Percentiles rank a stretch among this genome's conserved stretches.
Conservation (phyloP, 257 asterid genomes). For the Solanum lycopersicoides region DNA sequence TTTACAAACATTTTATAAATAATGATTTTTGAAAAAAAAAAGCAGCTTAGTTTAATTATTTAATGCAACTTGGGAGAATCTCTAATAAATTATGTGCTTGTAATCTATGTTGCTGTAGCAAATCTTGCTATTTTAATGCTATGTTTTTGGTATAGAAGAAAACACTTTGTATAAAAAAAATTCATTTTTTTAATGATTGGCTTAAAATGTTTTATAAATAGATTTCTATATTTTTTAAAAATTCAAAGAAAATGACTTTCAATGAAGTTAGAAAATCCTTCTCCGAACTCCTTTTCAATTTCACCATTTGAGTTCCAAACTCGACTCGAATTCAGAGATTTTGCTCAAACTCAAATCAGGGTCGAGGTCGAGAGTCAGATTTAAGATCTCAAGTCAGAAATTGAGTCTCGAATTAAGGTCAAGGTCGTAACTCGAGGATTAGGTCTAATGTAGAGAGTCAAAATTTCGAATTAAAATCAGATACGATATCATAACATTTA, state of each 20-base stretch:
- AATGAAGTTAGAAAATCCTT: not conserved
- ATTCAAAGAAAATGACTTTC: no score
- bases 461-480: no score
- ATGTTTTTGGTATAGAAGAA: not conserved
- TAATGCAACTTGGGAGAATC: not conserved
- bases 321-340: fast-evolving
- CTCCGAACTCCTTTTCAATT: not conserved
- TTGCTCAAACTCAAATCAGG: fast-evolving
- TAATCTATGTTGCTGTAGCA: not conserved
- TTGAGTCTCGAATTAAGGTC: not conserved
- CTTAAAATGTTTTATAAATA: no score
- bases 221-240: no score
- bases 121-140: not conserved
- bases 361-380: not conserved
- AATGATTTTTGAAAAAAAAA: not conserved
- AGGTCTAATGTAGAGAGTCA: not conserved
- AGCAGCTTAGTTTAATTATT: not conserved
- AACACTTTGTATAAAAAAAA: no score
- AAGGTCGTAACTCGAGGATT: not conserved
- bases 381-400: fast-evolving
- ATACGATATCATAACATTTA: no score
- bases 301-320: no score
- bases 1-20: no score
- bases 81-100: not conserved
- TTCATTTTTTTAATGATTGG: not conserved